Conservation (phyloP, 495 filamentous ascomycete genomes). For the Neurospora sp. region DNA sequence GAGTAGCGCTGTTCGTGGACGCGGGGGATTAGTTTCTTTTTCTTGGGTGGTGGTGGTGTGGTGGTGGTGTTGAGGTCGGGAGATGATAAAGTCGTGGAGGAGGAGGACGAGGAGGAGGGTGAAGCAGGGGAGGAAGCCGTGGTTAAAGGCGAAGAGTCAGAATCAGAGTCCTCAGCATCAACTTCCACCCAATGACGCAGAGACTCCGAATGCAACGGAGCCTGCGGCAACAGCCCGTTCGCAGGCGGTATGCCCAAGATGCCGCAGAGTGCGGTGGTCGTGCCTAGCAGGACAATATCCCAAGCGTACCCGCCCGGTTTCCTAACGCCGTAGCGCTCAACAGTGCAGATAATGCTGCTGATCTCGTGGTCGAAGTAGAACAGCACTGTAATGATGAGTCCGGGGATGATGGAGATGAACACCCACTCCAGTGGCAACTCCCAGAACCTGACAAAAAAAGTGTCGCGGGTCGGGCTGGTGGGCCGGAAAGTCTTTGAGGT, state of each 20-base stretch:
- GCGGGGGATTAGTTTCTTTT: slow-evolving; percentile 21
- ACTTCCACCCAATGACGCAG: slow-evolving; percentile 47
- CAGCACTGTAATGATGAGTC: slow-evolving; percentile 55
- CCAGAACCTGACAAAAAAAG: slow-evolving; percentile 62
- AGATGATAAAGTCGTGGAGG: neutral
- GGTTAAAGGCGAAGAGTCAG: neutral
- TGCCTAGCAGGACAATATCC: slow-evolving; percentile 60
- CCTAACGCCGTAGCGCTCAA: slow-evolving; percentile 53
- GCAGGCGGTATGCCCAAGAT: slow-evolving; percentile 61
- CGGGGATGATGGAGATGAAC: slow-evolving; percentile 54
- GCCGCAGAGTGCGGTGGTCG: slow-evolving; percentile 57
- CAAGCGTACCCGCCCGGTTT: slow-evolving; percentile 63
- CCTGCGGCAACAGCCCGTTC: slow-evolving; percentile 61
- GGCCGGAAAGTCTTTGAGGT: slow-evolving; percentile 51
- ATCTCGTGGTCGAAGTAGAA: slow-evolving; percentile 73
- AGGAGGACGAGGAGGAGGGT: neutral
- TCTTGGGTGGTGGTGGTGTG: neutral
- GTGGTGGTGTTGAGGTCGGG: neutral
- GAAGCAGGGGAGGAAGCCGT: neutral
- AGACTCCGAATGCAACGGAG: slow-evolving; percentile 59
- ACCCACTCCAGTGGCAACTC: slow-evolving; percentile 51
- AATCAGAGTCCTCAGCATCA: slow-evolving; percentile 11
- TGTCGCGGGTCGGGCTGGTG: slow-evolving; percentile 43
- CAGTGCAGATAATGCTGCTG: slow-evolving; percentile 65
- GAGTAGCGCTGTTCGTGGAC: slow-evolving; percentile 66